phyloP scores from a whole-genome alignment of 2,329 filamentous ascomycete species.

The Beauveria rudraprayagi region DNA sequence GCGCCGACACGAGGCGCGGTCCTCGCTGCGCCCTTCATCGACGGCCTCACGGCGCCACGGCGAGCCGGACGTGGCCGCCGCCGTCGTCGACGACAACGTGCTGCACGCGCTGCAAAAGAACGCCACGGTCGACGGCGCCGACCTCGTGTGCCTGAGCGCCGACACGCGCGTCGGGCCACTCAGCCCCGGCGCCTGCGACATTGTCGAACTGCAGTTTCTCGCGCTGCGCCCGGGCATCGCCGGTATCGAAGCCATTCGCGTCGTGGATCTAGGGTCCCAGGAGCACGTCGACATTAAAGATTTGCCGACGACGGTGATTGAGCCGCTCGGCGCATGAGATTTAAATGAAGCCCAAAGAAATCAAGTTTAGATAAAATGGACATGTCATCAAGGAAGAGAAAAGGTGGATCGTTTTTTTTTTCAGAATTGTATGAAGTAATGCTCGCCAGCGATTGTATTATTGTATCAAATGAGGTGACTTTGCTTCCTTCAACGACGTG shows the following conservation, averaged over 20 bases:
- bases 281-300: slow-evolving; percentile 73
- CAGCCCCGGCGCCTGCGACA: slow-evolving; percentile 64
- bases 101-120: slow-evolving; percentile 64
- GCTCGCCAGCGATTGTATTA: not conserved
- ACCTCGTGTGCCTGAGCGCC: slow-evolving; percentile 67
- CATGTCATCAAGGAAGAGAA: not conserved
- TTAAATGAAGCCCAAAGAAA: not conserved
- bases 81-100: slow-evolving; percentile 63
- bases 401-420: not conserved
- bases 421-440: not conserved
- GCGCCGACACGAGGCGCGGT: slow-evolving; percentile 44
- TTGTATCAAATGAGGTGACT: not conserved
- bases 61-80: slow-evolving; percentile 47
- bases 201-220: slow-evolving; percentile 64
- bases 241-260: slow-evolving; percentile 61
- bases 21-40: slow-evolving; percentile 43
- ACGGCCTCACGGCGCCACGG: slow-evolving; percentile 31
- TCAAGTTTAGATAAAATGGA: not conserved
- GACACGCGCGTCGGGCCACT: slow-evolving; percentile 68
- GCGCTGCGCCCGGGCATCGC: slow-evolving; percentile 59
- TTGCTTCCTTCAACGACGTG: not conserved
- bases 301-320: slow-evolving; percentile 59
- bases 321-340: slow-evolving; percentile 20
- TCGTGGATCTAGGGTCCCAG: slow-evolving; percentile 65
- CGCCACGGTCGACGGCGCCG: slow-evolving; percentile 53